A percentile compares a stretch with the other conserved stretches of the same genome.
Evolutionary conservation across 2,329 filamentous ascomycete genomes (phyloP).

Genomic region (Bretziella fagacearum): DNA sequence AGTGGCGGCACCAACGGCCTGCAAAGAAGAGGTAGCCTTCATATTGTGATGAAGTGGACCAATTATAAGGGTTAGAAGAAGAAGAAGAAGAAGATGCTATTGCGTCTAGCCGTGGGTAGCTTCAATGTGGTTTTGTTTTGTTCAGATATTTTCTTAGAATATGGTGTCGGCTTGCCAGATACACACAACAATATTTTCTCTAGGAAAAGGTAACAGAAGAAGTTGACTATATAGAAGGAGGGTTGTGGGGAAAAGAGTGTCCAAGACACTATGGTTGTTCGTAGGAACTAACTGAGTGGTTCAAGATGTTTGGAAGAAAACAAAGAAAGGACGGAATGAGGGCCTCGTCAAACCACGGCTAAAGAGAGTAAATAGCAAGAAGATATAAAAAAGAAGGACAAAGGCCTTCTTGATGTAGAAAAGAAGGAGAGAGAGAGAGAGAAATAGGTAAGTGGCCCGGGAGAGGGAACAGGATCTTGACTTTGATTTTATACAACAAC

Average conservation of each 20-base stretch:
- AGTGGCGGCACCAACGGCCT: constrained; percentile 7
- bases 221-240: neutral
- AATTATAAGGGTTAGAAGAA: neutral
- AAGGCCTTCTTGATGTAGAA: neutral
- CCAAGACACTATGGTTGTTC: too few relatives aligned
- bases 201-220: neutral
- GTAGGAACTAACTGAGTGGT: neutral
- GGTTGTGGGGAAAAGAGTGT: too few relatives aligned
- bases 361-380: constrained; percentile 3
- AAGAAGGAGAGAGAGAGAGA: neutral
- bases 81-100: neutral
- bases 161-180: constrained; percentile 4
- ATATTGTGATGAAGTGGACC: constrained; percentile 2
- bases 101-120: too few relatives aligned
- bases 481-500: too few relatives aligned
- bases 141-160: neutral
- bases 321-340: constrained; percentile 9
- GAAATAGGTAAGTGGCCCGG: neutral
- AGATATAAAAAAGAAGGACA: constrained; percentile 1
- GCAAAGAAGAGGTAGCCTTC: constrained; percentile 5
- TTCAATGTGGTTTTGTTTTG: neutral
- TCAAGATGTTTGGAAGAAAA: neutral
- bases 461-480: neutral
- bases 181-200: constrained; percentile 5
- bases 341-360: constrained; percentile 14